Conservation (phyloP, 305 asterid species). For the Fraxinus platypoda region DNA sequence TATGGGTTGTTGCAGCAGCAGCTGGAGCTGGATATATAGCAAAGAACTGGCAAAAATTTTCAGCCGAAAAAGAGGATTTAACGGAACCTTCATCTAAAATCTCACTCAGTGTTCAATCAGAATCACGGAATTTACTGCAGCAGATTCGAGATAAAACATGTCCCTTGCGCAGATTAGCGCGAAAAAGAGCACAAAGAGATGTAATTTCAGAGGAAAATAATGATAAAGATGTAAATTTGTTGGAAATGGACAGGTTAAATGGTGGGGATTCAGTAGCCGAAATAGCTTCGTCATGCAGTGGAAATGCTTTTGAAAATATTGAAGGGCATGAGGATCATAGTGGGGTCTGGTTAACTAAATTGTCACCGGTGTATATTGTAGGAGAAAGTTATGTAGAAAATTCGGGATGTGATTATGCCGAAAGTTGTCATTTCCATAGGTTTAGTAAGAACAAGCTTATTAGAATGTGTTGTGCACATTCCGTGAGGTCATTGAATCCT, state of each 20-base stretch:
- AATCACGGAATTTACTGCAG: constrained; percentile 50
- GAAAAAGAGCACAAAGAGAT: constrained; percentile 23
- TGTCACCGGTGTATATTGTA: constrained; percentile 5
- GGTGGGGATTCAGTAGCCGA: constrained; percentile 18
- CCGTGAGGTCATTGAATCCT: constrained; percentile 22
- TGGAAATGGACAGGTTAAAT: constrained; percentile 12
- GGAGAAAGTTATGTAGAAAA: constrained; percentile 9
- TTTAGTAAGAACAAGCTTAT: constrained; percentile 27
- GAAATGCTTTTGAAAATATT: constrained; percentile 8
- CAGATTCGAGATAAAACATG: constrained; percentile 60
- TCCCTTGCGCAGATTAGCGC: constrained; percentile 52
- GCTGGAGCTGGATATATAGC: constrained; percentile 82
- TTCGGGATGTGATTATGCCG: constrained; percentile 23
- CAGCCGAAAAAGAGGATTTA: constrained; percentile 35
- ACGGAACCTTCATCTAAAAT: constrained; percentile 26
- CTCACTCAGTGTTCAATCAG: constrained; percentile 35
- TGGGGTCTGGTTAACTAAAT: constrained; percentile 10
- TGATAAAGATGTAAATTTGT: constrained; percentile 11
- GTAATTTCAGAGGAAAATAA: constrained; percentile 12
- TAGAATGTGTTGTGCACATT: constrained; percentile 15
- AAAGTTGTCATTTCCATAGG: constrained; percentile 20
- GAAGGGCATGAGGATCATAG: constrained; percentile 19
- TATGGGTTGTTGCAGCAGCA: constrained; percentile 83
- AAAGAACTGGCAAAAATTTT: constrained; percentile 49
- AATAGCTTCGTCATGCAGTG: constrained; percentile 22